phyloP scores from a whole-genome alignment of 305 asterid species.

The Andrographis paniculata region DNA sequence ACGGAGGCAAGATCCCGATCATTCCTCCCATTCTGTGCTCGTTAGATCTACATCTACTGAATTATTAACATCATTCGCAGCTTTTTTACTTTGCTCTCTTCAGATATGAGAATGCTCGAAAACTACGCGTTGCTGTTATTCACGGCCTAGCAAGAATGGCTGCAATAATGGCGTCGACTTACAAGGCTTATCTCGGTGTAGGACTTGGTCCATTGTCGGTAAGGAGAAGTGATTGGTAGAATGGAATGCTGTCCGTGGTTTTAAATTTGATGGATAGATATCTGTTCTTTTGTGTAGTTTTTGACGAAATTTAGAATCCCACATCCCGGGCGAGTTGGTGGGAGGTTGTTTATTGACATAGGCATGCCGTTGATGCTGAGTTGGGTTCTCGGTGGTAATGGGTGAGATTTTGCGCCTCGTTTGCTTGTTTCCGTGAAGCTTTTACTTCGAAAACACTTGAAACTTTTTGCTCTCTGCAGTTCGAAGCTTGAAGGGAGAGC shows the following conservation, averaged over 20 bases:
- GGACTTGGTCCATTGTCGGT: conserved; percentile 94
- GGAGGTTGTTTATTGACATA: conserved; percentile 68
- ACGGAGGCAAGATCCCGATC: conserved; percentile 32
- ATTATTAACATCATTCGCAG: too few species aligned
- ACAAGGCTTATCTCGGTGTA: conserved; percentile 85
- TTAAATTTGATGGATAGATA: conserved; percentile 7
- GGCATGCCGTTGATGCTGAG: conserved; percentile 87
- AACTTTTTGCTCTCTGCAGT: conserved; percentile 28
- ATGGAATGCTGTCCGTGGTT: neutral
- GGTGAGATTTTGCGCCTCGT: conserved; percentile 37
- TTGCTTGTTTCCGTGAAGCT: neutral
- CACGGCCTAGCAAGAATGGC: conserved; percentile 98
- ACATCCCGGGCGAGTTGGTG: conserved; percentile 97
- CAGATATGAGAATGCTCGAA: conserved; percentile 83
- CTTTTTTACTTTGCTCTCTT: too few species aligned
- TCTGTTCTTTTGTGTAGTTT: conserved; percentile 43
- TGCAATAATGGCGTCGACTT: conserved; percentile 92
- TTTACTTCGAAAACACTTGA: neutral
- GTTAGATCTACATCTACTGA: too few species aligned
- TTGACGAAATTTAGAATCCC: conserved; percentile 74
- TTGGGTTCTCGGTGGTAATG: conserved; percentile 98
- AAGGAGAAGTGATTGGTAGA: conserved; percentile 24
- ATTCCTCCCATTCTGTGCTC: neutral
- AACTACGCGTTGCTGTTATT: conserved; percentile 69
- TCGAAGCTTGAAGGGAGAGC: conserved; percentile 85